phyloP scores from a whole-genome alignment of 2,329 filamentous ascomycete species.

The Aspergillus terreus region DNA sequence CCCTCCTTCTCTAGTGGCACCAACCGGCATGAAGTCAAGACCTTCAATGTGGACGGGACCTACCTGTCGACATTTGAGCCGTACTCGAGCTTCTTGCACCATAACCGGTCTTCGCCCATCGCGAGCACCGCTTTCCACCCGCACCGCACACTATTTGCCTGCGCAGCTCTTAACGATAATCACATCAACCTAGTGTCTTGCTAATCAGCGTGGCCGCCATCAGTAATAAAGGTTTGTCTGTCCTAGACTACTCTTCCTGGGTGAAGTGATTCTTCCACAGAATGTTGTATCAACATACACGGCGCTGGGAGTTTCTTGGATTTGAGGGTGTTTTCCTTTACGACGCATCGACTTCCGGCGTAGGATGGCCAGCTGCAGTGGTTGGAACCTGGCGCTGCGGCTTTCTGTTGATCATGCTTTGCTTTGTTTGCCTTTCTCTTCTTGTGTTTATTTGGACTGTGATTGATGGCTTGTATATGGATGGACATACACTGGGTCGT shows the following conservation, averaged over 20 bases:
- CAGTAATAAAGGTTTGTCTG: not conserved
- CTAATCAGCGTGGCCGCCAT: slow-evolving; percentile 19
- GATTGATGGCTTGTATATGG: slow-evolving; percentile 1
- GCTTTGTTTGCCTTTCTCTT: not conserved
- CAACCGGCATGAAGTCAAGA: slow-evolving; percentile 80
- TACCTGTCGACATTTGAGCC: slow-evolving; percentile 82
- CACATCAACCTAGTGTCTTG: slow-evolving; percentile 87
- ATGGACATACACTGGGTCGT: not conserved
- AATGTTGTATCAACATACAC: not conserved
- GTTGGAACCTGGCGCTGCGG: not conserved
- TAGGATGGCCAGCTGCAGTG: not conserved
- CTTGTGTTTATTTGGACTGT: slow-evolving; percentile 1
- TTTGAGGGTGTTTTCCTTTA: not conserved
- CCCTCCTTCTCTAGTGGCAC: slow-evolving; percentile 62
- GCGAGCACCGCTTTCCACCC: slow-evolving; percentile 92
- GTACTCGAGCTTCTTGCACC: slow-evolving; percentile 81
- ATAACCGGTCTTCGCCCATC: slow-evolving; percentile 76
- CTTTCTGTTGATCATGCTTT: not conserved
- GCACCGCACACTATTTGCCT: slow-evolving; percentile 85
- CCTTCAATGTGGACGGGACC: slow-evolving; percentile 82
- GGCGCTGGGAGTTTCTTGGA: not conserved
- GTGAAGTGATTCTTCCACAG: not conserved
- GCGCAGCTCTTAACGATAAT: slow-evolving; percentile 78
- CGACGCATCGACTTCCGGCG: slow-evolving; percentile 1
- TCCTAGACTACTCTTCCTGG: not conserved